phyloP scores from a whole-genome alignment of 108 stramenopile species.

The Nitzschia sp. region DNA sequence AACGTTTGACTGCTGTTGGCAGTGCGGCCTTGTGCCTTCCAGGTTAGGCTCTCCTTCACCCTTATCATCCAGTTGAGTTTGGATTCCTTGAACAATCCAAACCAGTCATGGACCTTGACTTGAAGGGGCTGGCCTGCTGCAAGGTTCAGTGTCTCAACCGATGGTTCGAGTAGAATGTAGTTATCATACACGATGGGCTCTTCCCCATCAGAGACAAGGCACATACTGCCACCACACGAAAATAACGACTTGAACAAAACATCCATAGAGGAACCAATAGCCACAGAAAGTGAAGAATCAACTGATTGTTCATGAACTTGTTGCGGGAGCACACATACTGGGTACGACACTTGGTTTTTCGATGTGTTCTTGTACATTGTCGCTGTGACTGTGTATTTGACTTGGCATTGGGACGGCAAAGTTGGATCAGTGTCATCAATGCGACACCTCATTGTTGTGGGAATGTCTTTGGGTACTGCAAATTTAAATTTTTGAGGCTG shows the following conservation, averaged over 20 bases:
- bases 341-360: conserved; percentile 10
- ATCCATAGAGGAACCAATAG: conserved; percentile 1
- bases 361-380: conserved; percentile 14
- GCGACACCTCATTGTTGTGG: conserved; percentile 15
- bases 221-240: background rate
- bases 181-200: background rate
- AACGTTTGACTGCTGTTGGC: background rate
- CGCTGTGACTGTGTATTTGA: conserved; percentile 12
- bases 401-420: conserved; percentile 25
- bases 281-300: background rate
- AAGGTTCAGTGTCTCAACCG: background rate
- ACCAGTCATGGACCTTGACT: conserved; percentile 12
- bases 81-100: conserved; percentile 5
- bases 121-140: conserved; percentile 6
- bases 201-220: background rate
- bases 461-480: conserved; percentile 5
- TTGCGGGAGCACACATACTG: background rate
- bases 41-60: conserved; percentile 6
- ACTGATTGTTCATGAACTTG: background rate
- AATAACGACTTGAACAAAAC: background rate
- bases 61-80: conserved; percentile 22
- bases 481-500: conserved; percentile 12
- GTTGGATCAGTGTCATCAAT: conserved; percentile 19
- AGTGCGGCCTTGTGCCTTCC: conserved; percentile 15
- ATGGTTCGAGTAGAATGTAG: background rate